phyloP scores from a whole-genome alignment of 2,329 filamentous ascomycete genomes.

The Apiospora malaysiana region DNA sequence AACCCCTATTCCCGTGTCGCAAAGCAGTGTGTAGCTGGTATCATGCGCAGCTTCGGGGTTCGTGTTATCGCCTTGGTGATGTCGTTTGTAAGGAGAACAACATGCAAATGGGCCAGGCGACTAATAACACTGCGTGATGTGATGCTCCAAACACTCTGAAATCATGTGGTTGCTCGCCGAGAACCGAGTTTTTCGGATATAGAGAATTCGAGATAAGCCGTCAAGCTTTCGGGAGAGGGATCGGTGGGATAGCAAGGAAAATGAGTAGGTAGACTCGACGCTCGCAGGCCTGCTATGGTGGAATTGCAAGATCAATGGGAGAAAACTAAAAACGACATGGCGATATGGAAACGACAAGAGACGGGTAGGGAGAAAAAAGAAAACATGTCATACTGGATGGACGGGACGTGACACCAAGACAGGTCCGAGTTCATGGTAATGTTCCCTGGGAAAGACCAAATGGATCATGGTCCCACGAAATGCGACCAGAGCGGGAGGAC shows the following conservation, averaged over 20 bases:
- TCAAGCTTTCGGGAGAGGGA: neutral
- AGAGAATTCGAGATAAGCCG: neutral
- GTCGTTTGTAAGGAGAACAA: neutral
- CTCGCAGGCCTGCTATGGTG: slow-evolving; percentile 14
- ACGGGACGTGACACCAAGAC: slow-evolving; percentile 16
- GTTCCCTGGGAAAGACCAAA: slow-evolving; percentile 19
- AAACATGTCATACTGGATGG: slow-evolving; percentile 13
- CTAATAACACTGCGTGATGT: neutral
- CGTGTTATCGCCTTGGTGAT: neutral
- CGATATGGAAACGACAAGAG: slow-evolving; percentile 5
- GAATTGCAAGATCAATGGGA: slow-evolving; percentile 15
- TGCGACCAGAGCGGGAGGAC: slow-evolving; percentile 17
- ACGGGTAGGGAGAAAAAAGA: slow-evolving; percentile 13
- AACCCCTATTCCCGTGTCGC: neutral
- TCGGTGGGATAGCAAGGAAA: neutral
- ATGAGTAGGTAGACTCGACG: slow-evolving; percentile 13
- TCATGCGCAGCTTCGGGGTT: neutral
- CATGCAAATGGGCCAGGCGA: neutral
- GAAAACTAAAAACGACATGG: slow-evolving; percentile 16
- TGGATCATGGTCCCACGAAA: slow-evolving; percentile 18
- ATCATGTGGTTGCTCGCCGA: neutral
- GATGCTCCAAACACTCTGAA: neutral
- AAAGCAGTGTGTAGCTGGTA: neutral
- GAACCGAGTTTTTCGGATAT: neutral
- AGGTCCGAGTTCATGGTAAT: slow-evolving; percentile 14